phyloP scores from a whole-genome alignment of 1,139 yeast species.

The Taphrina confusa region DNA sequence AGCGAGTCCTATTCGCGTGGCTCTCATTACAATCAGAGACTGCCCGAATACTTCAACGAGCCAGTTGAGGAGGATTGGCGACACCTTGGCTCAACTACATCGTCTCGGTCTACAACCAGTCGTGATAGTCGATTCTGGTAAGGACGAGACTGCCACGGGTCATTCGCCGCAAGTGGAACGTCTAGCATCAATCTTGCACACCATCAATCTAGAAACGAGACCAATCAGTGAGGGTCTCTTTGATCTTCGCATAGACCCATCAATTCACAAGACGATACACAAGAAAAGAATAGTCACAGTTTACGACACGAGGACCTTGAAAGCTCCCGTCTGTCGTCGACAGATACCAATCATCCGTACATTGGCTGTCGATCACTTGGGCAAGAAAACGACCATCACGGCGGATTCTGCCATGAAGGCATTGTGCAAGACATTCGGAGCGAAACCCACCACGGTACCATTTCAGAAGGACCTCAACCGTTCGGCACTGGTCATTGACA shows the following conservation, averaged over 20 bases:
- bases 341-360: constrained; percentile 23
- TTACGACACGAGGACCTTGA: constrained; percentile 28
- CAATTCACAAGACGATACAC: constrained; percentile 38
- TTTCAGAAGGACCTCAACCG: not conserved
- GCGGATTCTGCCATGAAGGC: constrained; percentile 49
- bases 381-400: constrained; percentile 49
- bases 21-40: constrained; percentile 54
- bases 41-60: constrained; percentile 47
- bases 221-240: constrained; percentile 39
- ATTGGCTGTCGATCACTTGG: constrained; percentile 45
- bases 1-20: constrained; percentile 47
- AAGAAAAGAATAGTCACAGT: constrained; percentile 41
- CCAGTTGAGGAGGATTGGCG: constrained; percentile 53
- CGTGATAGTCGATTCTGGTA: constrained; percentile 45
- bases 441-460: not conserved
- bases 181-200: constrained; percentile 16
- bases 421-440: constrained; percentile 45
- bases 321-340: constrained; percentile 30
- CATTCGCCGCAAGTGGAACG: constrained; percentile 36
- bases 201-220: constrained; percentile 40
- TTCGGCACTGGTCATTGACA: constrained; percentile 56
- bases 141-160: constrained; percentile 35
- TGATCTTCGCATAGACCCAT: not conserved
- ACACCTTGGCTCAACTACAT: constrained; percentile 54
- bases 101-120: constrained; percentile 56